phyloP scores from a whole-genome alignment of 495 filamentous ascomycete genomes.

The Chaetomium fimeti region DNA sequence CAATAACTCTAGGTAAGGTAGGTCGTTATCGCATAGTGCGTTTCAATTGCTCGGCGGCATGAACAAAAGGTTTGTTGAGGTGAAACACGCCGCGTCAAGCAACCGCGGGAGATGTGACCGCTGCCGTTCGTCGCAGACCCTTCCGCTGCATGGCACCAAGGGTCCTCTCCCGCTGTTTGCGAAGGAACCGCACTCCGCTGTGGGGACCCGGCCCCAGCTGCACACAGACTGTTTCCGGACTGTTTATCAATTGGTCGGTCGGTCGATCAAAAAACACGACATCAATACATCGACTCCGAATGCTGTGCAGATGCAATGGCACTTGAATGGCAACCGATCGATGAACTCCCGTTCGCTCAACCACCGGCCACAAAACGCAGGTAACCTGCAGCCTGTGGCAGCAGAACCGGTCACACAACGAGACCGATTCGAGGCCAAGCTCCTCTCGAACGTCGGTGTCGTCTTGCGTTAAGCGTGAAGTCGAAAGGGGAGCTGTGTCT shows the following conservation, averaged over 20 bases:
- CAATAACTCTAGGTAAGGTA: too few relatives aligned
- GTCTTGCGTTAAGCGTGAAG: too few relatives aligned
- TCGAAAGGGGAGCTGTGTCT: too few relatives aligned
- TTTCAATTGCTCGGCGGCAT: not conserved
- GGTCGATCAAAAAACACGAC: not conserved
- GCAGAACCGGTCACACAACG: too few relatives aligned
- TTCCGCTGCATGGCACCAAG: not conserved
- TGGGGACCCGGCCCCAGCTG: not conserved
- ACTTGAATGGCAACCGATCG: too few relatives aligned
- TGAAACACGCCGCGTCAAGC: not conserved
- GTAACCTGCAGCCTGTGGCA: too few relatives aligned
- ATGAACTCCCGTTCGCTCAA: not conserved
- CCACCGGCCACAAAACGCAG: not conserved
- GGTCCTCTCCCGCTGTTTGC: not conserved
- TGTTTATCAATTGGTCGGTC: not conserved
- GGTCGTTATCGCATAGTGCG: not conserved
- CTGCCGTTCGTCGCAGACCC: not conserved
- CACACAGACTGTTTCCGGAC: not conserved
- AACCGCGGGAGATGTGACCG: not conserved
- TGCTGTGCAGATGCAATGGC: not conserved
- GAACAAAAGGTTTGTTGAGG: not conserved
- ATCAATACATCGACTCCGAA: not conserved
- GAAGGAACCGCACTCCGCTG: not conserved
- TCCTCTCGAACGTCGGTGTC: too few relatives aligned
- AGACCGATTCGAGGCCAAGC: too few relatives aligned